These are phyloP conservation scores for Oehlia diaphana DNA, from an alignment of 192 early-diverging fungal species.

Conservation along the genomic window DNA sequence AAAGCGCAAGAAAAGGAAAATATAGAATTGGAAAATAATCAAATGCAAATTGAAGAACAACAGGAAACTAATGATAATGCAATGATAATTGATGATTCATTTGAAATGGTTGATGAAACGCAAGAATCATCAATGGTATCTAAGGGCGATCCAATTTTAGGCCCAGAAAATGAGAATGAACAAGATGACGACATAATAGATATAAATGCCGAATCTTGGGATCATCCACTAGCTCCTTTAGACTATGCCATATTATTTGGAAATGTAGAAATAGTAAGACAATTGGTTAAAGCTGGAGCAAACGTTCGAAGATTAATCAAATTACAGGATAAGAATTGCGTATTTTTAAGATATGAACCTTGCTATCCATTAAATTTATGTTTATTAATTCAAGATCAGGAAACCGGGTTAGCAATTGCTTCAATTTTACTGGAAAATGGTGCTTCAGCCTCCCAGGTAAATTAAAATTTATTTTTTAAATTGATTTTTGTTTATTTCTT, in stretches of 20 bases:
- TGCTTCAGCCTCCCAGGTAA: background rate
- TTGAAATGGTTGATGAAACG: background rate
- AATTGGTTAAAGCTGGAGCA: background rate
- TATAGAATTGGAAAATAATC: background rate
- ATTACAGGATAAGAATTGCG: background rate
- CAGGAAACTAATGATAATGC: background rate
- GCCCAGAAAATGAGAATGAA: background rate
- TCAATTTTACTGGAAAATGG: slow-evolving; percentile 15
- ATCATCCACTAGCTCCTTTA: slow-evolving; percentile 3
- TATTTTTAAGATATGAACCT: background rate
- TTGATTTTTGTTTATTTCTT: background rate
- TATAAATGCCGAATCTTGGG: slow-evolving; percentile 9
- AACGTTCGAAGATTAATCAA: slow-evolving; percentile 3
- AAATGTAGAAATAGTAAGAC: slow-evolving; percentile 3
- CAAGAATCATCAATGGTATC: background rate
- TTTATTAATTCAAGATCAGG: background rate
- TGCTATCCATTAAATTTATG: slow-evolving; percentile 11
- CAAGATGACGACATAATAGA: slow-evolving; percentile 11
- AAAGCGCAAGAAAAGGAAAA: background rate
- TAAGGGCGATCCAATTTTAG: too few relatives aligned
- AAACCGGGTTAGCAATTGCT: slow-evolving; percentile 1
- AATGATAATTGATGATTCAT: background rate
- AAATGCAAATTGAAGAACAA: background rate
- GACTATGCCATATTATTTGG: slow-evolving; percentile 24
- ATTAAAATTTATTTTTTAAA: background rate